Evolutionary conservation across 805 yeast species (phyloP).

Genomic region (Ogataea nitratoaversa): DNA sequence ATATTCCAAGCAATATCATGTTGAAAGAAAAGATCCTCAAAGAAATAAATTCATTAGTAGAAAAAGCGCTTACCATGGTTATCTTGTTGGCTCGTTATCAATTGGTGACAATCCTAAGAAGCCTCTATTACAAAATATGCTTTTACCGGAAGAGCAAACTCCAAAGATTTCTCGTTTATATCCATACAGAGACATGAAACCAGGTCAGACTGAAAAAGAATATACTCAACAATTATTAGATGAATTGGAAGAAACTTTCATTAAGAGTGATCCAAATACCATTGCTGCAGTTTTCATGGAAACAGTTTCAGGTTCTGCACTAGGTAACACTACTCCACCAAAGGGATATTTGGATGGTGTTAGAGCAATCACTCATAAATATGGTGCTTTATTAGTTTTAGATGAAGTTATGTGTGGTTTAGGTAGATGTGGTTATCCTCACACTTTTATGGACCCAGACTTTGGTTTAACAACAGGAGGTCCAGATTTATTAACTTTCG

Average conservation of each 20-base stretch:
- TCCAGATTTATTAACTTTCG: slow-evolving; percentile 47
- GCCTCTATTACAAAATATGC: slow-evolving; percentile 28
- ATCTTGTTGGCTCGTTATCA: slow-evolving; percentile 41
- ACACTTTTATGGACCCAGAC: slow-evolving; percentile 43
- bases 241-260: slow-evolving; percentile 39
- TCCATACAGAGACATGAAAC: slow-evolving; percentile 29
- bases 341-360: slow-evolving; percentile 45
- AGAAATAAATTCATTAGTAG: slow-evolving; percentile 41
- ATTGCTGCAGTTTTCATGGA: slow-evolving; percentile 42
- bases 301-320: slow-evolving; percentile 44
- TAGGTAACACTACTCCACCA: slow-evolving; percentile 42
- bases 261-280: slow-evolving; percentile 40
- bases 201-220: slow-evolving; percentile 36
- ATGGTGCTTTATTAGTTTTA: slow-evolving; percentile 44
- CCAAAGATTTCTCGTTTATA: slow-evolving; percentile 31
- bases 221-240: slow-evolving; percentile 35
- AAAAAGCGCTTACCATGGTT: slow-evolving; percentile 45
- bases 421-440: slow-evolving; percentile 42
- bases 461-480: slow-evolving; percentile 37
- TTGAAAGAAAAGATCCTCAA: slow-evolving; percentile 37
- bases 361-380: slow-evolving; percentile 45
- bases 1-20: slow-evolving; percentile 50
- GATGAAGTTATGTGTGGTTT: slow-evolving; percentile 60
- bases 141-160: slow-evolving; percentile 20
- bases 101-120: slow-evolving; percentile 36